Evolutionary conservation across 768 basidiomycete species (phyloP).

Genomic region (Krasilnikovozyma curviuscula): DNA sequence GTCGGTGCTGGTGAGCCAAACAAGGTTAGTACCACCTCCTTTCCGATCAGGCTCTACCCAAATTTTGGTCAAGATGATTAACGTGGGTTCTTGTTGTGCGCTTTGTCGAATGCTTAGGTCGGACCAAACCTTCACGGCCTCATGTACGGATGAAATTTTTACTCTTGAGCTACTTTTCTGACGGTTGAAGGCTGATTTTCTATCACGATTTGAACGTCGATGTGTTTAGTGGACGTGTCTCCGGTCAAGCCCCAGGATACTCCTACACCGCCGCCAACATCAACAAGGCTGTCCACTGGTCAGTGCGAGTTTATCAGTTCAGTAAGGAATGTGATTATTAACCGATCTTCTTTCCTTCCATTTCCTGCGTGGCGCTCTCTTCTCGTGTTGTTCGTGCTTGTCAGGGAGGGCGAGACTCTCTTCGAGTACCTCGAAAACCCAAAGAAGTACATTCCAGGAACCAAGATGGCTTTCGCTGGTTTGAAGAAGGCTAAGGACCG

Average conservation of each 20-base stretch:
- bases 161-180: no score
- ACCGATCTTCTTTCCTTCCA: background rate
- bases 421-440: slow-evolving; percentile 76
- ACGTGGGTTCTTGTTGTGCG: background rate
- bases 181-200: no score
- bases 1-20: slow-evolving; percentile 9
- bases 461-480: slow-evolving; percentile 97
- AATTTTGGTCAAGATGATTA: background rate
- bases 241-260: slow-evolving; percentile 65
- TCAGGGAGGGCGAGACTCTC: slow-evolving; percentile 69
- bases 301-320: background rate
- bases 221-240: slow-evolving; percentile 27
- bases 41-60: background rate
- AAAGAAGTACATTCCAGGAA: slow-evolving; percentile 68
- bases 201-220: no score
- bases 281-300: slow-evolving; percentile 78
- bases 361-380: slow-evolving; percentile 80
- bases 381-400: no score
- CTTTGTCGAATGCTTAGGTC: slow-evolving; percentile 29
- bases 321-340: background rate
- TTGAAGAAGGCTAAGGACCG: slow-evolving; percentile 88
- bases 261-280: slow-evolving; percentile 88
- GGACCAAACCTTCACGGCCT: slow-evolving; percentile 91
- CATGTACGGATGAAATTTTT: no score
- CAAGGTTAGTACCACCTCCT: slow-evolving; percentile 2